Percentiles rank a stretch among this genome's conserved stretches.
Conservation (phyloP, 495 filamentous ascomycete genomes). For the Clavariopsis aquatica region DNA sequence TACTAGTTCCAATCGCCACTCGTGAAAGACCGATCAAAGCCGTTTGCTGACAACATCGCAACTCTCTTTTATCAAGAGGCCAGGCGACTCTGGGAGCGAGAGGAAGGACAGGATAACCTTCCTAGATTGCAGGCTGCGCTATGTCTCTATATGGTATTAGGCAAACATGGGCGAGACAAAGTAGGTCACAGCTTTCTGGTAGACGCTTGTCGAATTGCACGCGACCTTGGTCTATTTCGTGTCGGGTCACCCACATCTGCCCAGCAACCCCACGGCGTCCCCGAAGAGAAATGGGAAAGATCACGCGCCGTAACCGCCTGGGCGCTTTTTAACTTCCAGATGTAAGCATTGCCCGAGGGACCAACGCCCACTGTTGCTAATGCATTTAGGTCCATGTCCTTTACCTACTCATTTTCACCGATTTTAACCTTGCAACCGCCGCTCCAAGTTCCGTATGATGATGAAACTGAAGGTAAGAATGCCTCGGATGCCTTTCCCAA, state of each 20-base stretch:
- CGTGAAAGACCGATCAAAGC: slow-evolving; percentile 25
- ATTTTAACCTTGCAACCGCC: slow-evolving; percentile 23
- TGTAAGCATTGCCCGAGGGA: slow-evolving; percentile 5
- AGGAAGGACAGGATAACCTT: slow-evolving; percentile 18
- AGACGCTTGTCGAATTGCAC: slow-evolving; percentile 30
- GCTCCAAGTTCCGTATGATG: slow-evolving; percentile 24
- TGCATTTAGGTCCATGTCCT: slow-evolving; percentile 19
- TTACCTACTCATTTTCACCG: slow-evolving; percentile 23
- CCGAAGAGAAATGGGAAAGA: slow-evolving; percentile 11
- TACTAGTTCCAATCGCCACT: slow-evolving; percentile 22
- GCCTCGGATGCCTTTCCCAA: background rate
- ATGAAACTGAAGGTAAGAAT: slow-evolving; percentile 23
- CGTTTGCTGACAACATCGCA: slow-evolving; percentile 19
- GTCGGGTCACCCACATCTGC: background rate
- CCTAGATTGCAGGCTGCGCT: slow-evolving; percentile 24
- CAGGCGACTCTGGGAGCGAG: slow-evolving; percentile 22
- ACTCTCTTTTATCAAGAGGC: slow-evolving; percentile 28
- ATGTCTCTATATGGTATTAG: slow-evolving; percentile 22
- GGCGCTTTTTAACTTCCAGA: slow-evolving; percentile 32
- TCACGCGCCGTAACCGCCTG: slow-evolving; percentile 21
- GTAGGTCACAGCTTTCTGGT: slow-evolving; percentile 22
- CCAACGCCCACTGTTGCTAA: background rate
- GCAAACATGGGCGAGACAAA: slow-evolving; percentile 30
- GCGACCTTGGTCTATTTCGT: slow-evolving; percentile 17
- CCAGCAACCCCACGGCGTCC: background rate